These are phyloP conservation scores for Mercurialis annua DNA, from an alignment of 345 rosid genomes.

Conservation along the genomic window DNA sequence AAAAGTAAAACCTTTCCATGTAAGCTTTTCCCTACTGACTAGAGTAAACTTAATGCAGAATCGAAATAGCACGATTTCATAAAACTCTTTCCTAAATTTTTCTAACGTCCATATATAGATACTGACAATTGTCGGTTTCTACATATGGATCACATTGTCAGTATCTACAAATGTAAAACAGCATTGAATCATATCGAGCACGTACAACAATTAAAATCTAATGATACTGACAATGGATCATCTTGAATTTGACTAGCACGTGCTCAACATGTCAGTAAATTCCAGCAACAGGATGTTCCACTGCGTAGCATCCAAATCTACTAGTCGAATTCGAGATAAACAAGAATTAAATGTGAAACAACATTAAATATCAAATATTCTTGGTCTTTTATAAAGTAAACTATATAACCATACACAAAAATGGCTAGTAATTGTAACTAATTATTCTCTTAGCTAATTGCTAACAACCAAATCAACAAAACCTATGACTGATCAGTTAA, in stretches of 20 bases:
- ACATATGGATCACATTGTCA: background rate
- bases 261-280: background rate
- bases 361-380: too few relatives aligned
- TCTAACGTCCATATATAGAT: background rate
- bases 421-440: background rate
- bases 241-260: too few relatives aligned
- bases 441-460: too few relatives aligned
- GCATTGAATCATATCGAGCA: background rate
- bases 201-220: too few relatives aligned
- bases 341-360: background rate
- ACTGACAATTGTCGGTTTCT: background rate
- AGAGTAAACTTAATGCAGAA: too few relatives aligned
- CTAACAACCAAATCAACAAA: background rate
- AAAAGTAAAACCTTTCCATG: background rate
- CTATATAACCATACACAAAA: background rate
- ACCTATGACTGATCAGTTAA: background rate
- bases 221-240: too few relatives aligned
- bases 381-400: background rate
- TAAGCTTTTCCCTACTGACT: background rate
- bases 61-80: background rate
- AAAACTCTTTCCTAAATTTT: background rate
- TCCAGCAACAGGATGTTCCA: background rate
- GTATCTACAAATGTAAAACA: too few relatives aligned
- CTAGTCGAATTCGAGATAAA: background rate
- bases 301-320: background rate